Percentiles rank a stretch among this genome's conserved stretches.
Evolutionary conservation across 2,329 filamentous ascomycete species (phyloP).

Genomic region (Epicoccum nigrum): DNA sequence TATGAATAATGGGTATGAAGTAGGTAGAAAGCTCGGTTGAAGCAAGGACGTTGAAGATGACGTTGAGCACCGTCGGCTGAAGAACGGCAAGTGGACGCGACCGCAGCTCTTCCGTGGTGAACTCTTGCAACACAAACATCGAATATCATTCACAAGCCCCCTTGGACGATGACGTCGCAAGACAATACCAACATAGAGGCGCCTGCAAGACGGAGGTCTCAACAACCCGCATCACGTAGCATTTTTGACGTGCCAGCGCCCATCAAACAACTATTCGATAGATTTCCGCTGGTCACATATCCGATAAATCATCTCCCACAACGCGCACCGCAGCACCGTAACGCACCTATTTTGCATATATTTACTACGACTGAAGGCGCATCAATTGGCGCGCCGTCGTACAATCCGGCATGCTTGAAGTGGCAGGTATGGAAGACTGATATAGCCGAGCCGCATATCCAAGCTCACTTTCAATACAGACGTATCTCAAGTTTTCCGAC

Average conservation of each 20-base stretch:
- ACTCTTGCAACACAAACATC: constrained; percentile 27
- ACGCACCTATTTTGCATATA: constrained; percentile 71
- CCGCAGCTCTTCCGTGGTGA: constrained; percentile 26
- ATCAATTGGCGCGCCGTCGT: constrained; percentile 69
- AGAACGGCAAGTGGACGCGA: constrained; percentile 37
- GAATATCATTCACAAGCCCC: constrained; percentile 1
- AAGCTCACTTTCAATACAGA: constrained; percentile 57
- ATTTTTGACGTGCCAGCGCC: constrained; percentile 68
- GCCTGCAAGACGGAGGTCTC: constrained; percentile 5
- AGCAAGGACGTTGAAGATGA: neutral
- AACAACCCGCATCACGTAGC: constrained; percentile 26
- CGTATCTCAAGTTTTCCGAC: constrained; percentile 78
- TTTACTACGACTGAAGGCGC: constrained; percentile 74
- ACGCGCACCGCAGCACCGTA: constrained; percentile 57
- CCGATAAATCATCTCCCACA: constrained; percentile 75
- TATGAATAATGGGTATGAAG: too few species aligned
- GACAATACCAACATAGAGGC: constrained; percentile 14
- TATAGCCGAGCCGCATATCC: neutral
- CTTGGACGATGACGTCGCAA: constrained; percentile 33
- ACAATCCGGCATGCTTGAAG: constrained; percentile 91
- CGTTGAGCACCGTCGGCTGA: neutral
- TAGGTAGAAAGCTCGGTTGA: too few species aligned
- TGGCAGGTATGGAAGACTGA: constrained; percentile 76
- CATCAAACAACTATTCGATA: constrained; percentile 82
- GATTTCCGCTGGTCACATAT: constrained; percentile 79